Evolutionary conservation across 352 stramenopile genomes (phyloP).

Genomic region (Aphanomyces cochlioides): DNA sequence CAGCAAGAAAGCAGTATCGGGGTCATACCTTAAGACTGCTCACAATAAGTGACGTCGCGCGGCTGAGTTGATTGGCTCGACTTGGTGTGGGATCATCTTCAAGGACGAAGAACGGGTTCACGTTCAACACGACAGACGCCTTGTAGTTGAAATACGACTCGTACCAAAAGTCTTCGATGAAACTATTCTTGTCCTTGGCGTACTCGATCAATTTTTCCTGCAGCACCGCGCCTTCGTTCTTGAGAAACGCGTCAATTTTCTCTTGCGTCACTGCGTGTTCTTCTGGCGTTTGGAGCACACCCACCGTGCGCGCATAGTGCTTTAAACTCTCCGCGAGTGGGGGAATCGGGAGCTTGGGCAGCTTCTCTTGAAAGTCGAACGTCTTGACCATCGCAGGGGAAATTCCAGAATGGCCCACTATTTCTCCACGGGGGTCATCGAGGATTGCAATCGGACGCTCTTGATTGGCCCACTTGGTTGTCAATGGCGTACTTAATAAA

Average conservation of each 20-base stretch:
- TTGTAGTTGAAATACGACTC: slow-evolving; percentile 93
- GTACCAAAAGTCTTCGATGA: slow-evolving; percentile 94
- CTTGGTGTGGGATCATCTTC: slow-evolving; percentile 86
- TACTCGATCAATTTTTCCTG: slow-evolving; percentile 70
- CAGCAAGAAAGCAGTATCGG: no score
- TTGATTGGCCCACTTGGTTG: no score
- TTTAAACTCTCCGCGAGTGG: slow-evolving; percentile 70
- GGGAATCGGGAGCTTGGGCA: slow-evolving; percentile 85
- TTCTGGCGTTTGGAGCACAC: slow-evolving; percentile 66
- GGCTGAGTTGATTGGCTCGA: slow-evolving; percentile 86
- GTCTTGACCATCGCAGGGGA: slow-evolving; percentile 44
- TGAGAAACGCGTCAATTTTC: slow-evolving; percentile 57
- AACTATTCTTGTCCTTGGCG: slow-evolving; percentile 67
- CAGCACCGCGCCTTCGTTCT: slow-evolving; percentile 62
- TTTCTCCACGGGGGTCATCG: no score
- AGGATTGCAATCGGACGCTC: no score
- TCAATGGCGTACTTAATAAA: no score
- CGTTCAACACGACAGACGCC: slow-evolving; percentile 91
- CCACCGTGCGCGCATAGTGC: slow-evolving; percentile 71
- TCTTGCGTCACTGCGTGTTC: slow-evolving; percentile 54
- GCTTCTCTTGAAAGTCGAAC: slow-evolving; percentile 59
- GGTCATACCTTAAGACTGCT: slow-evolving; percentile 74
- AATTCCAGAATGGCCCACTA: no score
- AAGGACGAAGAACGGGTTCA: slow-evolving; percentile 96
- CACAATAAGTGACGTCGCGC: slow-evolving; percentile 87